These are phyloP conservation scores for Tillandsia leiboldiana DNA, from an alignment of 176 grass and related monocot genomes.

Conservation along the genomic window DNA sequence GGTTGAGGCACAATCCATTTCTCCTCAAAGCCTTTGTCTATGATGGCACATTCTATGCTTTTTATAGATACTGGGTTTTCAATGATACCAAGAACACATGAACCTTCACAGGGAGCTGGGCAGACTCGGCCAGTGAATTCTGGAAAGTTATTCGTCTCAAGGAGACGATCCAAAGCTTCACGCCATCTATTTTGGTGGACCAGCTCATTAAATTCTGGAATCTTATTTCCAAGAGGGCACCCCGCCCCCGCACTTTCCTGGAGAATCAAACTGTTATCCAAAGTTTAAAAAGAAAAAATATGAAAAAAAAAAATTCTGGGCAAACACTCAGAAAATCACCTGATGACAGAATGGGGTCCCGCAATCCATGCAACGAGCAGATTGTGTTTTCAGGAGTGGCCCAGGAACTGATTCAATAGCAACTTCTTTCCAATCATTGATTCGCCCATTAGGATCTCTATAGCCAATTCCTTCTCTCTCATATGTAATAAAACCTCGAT, in stretches of 20 bases:
- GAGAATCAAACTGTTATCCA: not conserved
- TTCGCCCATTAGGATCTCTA: constrained; percentile 54
- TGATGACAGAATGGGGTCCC: constrained; percentile 99
- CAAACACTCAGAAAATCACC: constrained; percentile 24
- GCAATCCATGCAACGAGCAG: constrained; percentile 99
- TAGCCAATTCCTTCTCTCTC: constrained; percentile 80
- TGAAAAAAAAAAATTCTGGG: not conserved
- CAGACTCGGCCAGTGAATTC: constrained; percentile 98
- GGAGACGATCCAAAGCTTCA: constrained; percentile 82
- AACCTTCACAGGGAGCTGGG: constrained; percentile 95
- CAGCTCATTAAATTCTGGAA: constrained; percentile 96
- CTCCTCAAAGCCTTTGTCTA: constrained; percentile 95
- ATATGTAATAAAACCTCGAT: constrained; percentile 77
- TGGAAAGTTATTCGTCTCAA: constrained; percentile 98
- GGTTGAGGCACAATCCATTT: constrained; percentile 95
- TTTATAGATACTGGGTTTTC: constrained; percentile 98
- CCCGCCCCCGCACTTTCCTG: constrained; percentile 96
- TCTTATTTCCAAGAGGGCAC: constrained; percentile 98
- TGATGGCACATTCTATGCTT: constrained; percentile 96
- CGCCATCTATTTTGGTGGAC: constrained; percentile 92
- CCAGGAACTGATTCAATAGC: constrained; percentile 82
- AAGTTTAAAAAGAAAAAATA: not conserved
- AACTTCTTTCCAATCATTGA: constrained; percentile 91
- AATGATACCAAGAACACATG: constrained; percentile 96
- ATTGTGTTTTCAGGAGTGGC: constrained; percentile 76